Conservation (phyloP, 768 basidiomycete species). For the Tylopilus subfusipes region DNA sequence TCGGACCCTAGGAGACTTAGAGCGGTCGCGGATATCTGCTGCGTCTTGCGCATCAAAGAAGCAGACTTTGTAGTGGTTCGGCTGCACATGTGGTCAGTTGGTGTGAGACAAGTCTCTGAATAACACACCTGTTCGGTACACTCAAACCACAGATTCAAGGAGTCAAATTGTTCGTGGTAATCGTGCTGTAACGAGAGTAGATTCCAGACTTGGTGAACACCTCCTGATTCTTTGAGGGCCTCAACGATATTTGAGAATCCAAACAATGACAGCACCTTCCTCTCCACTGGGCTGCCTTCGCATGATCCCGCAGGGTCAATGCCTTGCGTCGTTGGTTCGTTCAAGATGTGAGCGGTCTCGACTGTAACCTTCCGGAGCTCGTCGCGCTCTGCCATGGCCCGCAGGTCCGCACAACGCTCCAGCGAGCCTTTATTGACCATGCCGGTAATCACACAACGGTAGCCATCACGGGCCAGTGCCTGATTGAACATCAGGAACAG, state of each 20-base stretch:
- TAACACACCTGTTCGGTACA: background rate
- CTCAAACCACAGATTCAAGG: background rate
- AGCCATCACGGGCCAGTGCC: background rate
- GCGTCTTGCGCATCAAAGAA: too few species aligned
- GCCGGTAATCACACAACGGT: background rate
- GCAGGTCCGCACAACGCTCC: background rate
- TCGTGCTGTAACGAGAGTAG: background rate
- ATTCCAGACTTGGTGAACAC: background rate
- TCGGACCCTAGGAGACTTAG: too few species aligned
- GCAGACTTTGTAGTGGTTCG: too few species aligned
- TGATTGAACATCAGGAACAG: background rate
- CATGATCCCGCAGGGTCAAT: background rate
- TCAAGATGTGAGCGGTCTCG: too few species aligned
- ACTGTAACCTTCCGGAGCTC: too few species aligned
- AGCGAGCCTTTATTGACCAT: background rate
- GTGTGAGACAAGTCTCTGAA: background rate
- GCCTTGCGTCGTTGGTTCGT: background rate
- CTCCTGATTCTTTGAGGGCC: background rate
- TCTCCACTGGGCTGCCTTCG: too few species aligned
- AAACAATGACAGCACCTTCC: background rate
- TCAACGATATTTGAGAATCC: background rate
- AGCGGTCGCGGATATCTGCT: too few species aligned
- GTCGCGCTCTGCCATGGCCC: background rate
- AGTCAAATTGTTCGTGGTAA: accelerated
- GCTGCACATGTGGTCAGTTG: too few species aligned